Base-by-base conservation (phyloP, 495 filamentous ascomycete genomes). In the Aeminium ludgeri region DNA sequence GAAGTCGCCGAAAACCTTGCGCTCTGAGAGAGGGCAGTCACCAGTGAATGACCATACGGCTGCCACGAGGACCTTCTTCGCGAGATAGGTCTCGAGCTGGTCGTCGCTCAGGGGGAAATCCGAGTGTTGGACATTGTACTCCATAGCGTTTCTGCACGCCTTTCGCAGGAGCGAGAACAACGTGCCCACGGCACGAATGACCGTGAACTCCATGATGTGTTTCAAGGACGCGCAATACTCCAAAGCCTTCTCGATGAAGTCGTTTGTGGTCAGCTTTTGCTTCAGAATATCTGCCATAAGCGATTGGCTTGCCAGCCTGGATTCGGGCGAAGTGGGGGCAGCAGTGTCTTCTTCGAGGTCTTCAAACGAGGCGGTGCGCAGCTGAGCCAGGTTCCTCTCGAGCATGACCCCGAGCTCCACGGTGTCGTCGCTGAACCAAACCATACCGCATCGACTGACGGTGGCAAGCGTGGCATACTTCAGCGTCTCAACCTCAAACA, bases 401-500 rank as follows among this genome's bases (percentile, higher is more conserved):
- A 95, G 74, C 74, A 96, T 84, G 84, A 99, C 94, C 48, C 68
- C 71, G 6, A 83, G 71, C 15, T 82, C 86, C 30, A 99, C 86
- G 13, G 84, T 96, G 53, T 99, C 91, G 46, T 91, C 86, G 55
- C 86, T 96, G 63, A 95, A 96, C 89, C 89, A 99, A 6, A 99
- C 89, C 89, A 99, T 99, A 67, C 89, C 89, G 61, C 89, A 99
- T 63, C 89, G 85, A 78, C 78, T 85, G 51, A 99, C 89, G 30
- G 89, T 99, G 30, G 89, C 89, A 30, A 96, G 70, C 0, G 89
- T 99, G 30, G 89, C 89, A 57, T 99, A 99, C 53, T 87, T 92
- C 30, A 99, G 67, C n/a, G 76, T 96, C 63, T 96, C 91, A 19
- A 99, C 89, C 63, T 99, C 89, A 47, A 99, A 99, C 83, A 99